phyloP scores from a whole-genome alignment of 768 basidiomycete species.

The Lentinula sp. region DNA sequence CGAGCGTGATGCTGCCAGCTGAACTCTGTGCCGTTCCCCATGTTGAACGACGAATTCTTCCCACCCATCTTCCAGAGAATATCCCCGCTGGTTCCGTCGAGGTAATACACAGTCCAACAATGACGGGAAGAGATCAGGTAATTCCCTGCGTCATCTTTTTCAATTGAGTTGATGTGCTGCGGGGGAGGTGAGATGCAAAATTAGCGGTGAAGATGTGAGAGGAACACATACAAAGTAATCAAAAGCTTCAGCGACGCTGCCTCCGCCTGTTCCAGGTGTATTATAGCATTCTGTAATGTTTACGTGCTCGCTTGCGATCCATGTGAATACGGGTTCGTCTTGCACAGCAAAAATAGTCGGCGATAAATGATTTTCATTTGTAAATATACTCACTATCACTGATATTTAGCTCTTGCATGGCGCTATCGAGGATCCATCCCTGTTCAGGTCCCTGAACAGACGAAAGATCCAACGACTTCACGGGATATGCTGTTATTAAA shows the following conservation, averaged over 20 bases:
- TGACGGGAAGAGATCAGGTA: slow-evolving; percentile 13
- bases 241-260: neutral
- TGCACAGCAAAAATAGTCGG: neutral
- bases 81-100: slow-evolving; percentile 10
- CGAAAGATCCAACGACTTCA: neutral
- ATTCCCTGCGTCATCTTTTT: slow-evolving; percentile 12
- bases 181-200: neutral
- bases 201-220: neutral
- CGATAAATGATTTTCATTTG: neutral
- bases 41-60: slow-evolving; percentile 10
- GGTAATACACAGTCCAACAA: slow-evolving; percentile 12
- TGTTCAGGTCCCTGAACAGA: neutral
- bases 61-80: slow-evolving; percentile 16
- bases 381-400: neutral
- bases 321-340: slow-evolving; percentile 3
- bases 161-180: slow-evolving; percentile 7
- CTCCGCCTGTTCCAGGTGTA: neutral
- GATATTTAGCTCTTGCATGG: neutral
- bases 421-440: slow-evolving; percentile 2
- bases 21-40: slow-evolving; percentile 9
- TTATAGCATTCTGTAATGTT: slow-evolving; percentile 1
- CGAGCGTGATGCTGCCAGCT: slow-evolving; percentile 15
- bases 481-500: neutral
- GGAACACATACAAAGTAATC: neutral
- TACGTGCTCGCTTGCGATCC: slow-evolving; percentile 5